Percentiles rank a stretch among this genome's conserved stretches.
phyloP scores from a whole-genome alignment of 78 protist genomes.

The Dictyostelium intermedium region DNA sequence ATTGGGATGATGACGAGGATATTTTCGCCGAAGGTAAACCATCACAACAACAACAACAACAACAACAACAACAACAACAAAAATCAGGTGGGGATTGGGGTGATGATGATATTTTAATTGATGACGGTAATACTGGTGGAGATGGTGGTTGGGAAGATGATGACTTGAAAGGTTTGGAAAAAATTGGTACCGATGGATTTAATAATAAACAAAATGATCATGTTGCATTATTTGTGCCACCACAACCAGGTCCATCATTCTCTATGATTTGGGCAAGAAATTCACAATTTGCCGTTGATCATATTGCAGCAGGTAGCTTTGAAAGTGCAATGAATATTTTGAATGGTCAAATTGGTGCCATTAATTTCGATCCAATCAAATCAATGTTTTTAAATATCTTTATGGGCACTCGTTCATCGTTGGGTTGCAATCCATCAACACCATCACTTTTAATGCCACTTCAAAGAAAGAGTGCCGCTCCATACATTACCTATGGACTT shows the following conservation, averaged over 20 bases:
- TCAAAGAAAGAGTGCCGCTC: constrained; percentile 48
- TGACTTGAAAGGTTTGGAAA: constrained; percentile 23
- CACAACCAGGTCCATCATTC: constrained; percentile 72
- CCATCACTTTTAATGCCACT: constrained; percentile 31
- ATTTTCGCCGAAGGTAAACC: neutral
- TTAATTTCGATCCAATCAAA: constrained; percentile 92
- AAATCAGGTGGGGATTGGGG: constrained; percentile 16
- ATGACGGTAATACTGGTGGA: constrained; percentile 35
- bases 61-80: neutral
- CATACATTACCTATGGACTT: constrained; percentile 25
- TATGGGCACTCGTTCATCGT: constrained; percentile 48
- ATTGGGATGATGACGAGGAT: constrained; percentile 51
- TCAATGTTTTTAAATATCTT: constrained; percentile 67
- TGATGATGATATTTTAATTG: constrained; percentile 31
- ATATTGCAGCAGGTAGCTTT: constrained; percentile 95
- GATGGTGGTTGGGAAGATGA: constrained; percentile 78
- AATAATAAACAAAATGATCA: constrained; percentile 11
- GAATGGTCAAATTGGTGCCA: constrained; percentile 90
- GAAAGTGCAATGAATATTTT: constrained; percentile 90
- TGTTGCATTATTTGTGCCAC: constrained; percentile 67
- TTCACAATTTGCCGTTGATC: constrained; percentile 90
- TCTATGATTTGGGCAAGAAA: constrained; percentile 83
- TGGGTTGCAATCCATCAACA: neutral
- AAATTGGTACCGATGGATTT: constrained; percentile 40
- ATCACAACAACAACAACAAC: neutral